Base-by-base conservation (phyloP, 1,284 basidiomycete genomes). In the Trichosporon sp. region DNA sequence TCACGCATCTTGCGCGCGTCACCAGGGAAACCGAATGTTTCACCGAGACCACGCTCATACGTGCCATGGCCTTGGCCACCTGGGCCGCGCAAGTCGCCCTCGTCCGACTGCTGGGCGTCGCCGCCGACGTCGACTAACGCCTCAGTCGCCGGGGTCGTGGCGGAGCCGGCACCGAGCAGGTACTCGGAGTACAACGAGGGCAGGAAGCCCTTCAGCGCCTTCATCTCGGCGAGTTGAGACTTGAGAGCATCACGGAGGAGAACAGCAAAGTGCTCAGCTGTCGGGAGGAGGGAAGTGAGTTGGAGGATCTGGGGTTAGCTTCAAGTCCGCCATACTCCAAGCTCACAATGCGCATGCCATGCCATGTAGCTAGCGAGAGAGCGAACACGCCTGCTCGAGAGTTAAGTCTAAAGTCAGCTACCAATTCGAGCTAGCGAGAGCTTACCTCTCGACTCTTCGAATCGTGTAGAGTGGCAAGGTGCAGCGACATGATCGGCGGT, bases 1-100 rank as follows among this genome's bases (percentile, higher is more conserved):
- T 99, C 97, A 34, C 96, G 89, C 72, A 98, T 86, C 90, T 95
- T 96, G 84, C 92, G 93, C 11, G 94, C 89, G 81, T 97, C 95
- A 66, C 94, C 95, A 1, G 95, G 95, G 77, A 94, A 97, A 79
- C 92, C 95, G 83, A 93, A 96, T 69, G 86, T 89, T 69, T 95
- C 85, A 1, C 95, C 95, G 0, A 98, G 85, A 2, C 95, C 95
- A 18, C 91, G 90, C 64, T 92, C 90, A 78, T 93, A 95, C 3
- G 73, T 73, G 35, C 84, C 80, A 63, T 81, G 80, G 29, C 84
- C 81, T 66, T 84, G 72, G 80, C 87, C 68, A 85, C 87, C 77
- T 2, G 79, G 78, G 12, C 82, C 82, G 66, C 81, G 72, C 32
- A 89, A 87, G 56, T 86, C 82, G 9, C 85, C 87, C 32, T 88